Evolutionary conservation across 306 rosid genomes (phyloP), one percentile per base, ranked within the genome.

Genomic region (Inga laurina): DNA sequence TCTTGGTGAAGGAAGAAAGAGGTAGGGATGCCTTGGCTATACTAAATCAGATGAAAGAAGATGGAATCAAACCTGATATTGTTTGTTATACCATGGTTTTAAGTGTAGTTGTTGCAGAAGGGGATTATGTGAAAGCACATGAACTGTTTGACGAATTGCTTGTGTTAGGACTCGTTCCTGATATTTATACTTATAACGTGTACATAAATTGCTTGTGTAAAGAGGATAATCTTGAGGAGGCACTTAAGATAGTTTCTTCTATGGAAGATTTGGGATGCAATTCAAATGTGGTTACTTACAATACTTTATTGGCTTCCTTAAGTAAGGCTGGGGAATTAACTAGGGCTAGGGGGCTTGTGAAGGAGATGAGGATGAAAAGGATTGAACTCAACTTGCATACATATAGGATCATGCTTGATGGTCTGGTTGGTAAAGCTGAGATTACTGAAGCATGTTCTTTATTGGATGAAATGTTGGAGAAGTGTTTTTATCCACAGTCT

Each of bases 51-150:
- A 86, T 88, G 85, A 92, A 95, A 82, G 82, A 24, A 21, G 91
- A 83, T 56, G 91, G 95, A 75, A 82, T 89, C 74, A 90, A 91
- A 83, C 97, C 97, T 41, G 94, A 92, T 66, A 79, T 91, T 83
- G 91, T 93, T 79, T 91, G 92, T 70, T 95, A 93, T 82, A 95
- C 95, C 24, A 90, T 90, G 94, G 91, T 90, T 82, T 86, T 95
- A 69, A 83, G 82, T 77, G 91, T 90, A 3, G 46, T 92, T 69
- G 84, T 91, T 10, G 83, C 70, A 3, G 88, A 87, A 78, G 89
- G 89, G 39, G 82, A 89, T 52, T 89, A 81, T 74, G 77, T 16
- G 72, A 88, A 71, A 72, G 90, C 92, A 18, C 93, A 89, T 77
- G 85, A 89, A 75, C 82, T 92, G 80, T 92, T 93, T 49, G 95